Conservation (phyloP, 164 flowering plant genomes). For the Chloranthus sessilifolius region DNA sequence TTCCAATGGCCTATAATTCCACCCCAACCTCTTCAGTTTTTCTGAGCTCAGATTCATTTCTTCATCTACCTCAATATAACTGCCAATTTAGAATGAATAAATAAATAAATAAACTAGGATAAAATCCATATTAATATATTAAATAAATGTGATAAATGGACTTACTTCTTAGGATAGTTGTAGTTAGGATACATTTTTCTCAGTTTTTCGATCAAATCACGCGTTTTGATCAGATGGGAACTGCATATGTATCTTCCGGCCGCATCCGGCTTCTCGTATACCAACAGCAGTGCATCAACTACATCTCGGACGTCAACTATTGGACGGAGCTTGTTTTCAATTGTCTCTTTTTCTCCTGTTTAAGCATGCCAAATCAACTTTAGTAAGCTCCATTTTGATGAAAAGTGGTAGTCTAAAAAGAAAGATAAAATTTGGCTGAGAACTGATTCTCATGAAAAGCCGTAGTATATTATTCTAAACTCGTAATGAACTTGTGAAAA, state of each 20-base stretch:
- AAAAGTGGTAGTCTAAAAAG: too few species aligned
- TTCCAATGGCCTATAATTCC: conserved; percentile 42
- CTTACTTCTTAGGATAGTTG: conserved; percentile 32
- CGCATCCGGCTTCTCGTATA: conserved; percentile 50
- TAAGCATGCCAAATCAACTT: too few species aligned
- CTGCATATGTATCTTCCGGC: conserved; percentile 57
- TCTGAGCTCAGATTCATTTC: conserved; percentile 12
- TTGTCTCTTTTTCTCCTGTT: conserved; percentile 28
- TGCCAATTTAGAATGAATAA: not conserved
- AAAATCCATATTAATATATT: too few species aligned
- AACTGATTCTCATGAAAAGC: too few species aligned
- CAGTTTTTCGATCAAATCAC: conserved; percentile 36
- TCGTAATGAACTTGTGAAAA: too few species aligned
- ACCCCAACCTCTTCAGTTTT: conserved; percentile 39
- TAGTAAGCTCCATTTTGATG: too few species aligned
- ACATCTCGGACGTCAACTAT: conserved; percentile 61
- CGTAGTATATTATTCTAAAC: too few species aligned
- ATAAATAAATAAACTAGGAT: too few species aligned
- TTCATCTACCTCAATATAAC: not conserved
- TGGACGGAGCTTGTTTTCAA: conserved; percentile 18
- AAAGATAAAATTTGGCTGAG: too few species aligned
- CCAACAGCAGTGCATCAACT: conserved; percentile 40
- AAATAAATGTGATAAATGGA: not conserved
- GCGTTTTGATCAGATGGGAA: conserved; percentile 12
- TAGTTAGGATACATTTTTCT: conserved; percentile 38